Evolutionary conservation across 169 alveolate species (phyloP).

Genomic region (Perkinsus olseni): DNA sequence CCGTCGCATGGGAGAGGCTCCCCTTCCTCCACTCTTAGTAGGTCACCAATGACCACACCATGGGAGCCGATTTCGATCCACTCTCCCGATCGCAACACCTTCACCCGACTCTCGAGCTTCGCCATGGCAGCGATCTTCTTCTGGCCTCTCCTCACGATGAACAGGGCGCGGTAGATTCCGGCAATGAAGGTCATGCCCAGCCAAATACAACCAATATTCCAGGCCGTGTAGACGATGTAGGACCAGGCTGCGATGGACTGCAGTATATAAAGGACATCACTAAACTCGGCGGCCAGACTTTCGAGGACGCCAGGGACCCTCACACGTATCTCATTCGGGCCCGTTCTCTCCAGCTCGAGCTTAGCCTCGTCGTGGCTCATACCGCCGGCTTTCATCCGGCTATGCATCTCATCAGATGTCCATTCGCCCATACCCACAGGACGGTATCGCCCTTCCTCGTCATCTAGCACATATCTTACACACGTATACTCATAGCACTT

Average conservation of each 20-base stretch:
- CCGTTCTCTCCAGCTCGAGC: background rate
- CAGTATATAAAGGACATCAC: background rate
- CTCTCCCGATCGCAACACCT: background rate
- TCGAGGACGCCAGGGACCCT: background rate
- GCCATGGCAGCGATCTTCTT: background rate
- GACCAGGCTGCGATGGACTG: background rate
- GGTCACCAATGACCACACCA: background rate
- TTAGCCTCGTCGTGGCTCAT: background rate
- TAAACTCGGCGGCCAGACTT: background rate
- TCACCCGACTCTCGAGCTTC: background rate
- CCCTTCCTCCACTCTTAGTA: background rate
- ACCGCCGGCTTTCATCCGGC: background rate
- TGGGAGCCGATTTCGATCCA: background rate
- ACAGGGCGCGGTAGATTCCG: background rate
- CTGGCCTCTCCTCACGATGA: background rate
- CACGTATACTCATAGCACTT: background rate
- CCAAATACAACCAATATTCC: background rate
- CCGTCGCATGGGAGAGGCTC: constrained; percentile 8
- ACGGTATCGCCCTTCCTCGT: background rate
- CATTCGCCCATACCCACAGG: background rate
- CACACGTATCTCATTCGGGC: background rate
- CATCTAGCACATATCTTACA: background rate
- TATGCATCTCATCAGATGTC: background rate
- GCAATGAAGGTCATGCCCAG: background rate
- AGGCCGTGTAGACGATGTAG: background rate